These are phyloP conservation scores for Daedaleopsis nitida DNA, from an alignment of 768 basidiomycete species.

Conservation along the genomic window DNA sequence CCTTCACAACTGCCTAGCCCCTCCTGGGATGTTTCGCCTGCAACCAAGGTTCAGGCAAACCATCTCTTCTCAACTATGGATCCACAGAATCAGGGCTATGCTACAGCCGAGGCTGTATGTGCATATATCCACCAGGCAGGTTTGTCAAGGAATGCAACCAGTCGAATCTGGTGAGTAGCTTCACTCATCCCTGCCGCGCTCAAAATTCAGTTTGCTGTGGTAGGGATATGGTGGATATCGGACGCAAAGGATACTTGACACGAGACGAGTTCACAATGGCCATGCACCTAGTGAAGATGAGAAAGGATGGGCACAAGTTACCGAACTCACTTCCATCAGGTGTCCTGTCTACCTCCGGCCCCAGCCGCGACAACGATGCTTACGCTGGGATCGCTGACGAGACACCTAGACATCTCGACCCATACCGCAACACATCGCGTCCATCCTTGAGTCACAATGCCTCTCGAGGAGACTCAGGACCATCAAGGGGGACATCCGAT, in stretches of 20 bases:
- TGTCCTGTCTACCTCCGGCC: neutral
- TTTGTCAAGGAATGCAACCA: conserved; percentile 12
- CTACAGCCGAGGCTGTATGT: conserved; percentile 10
- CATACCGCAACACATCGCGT: neutral
- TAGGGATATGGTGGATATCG: conserved; percentile 22
- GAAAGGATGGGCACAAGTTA: conserved; percentile 20
- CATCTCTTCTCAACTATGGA: conserved; percentile 20
- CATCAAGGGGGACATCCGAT: neutral
- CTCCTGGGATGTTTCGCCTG: conserved; percentile 14
- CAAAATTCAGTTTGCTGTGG: neutral
- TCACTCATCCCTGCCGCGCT: too few relatives aligned
- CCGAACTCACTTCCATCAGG: conserved; percentile 17
- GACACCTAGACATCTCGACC: neutral
- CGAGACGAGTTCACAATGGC: conserved; percentile 22
- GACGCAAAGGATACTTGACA: conserved; percentile 18
- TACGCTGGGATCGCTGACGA: conserved; percentile 7
- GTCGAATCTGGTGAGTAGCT: conserved; percentile 23
- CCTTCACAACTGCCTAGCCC: conserved; percentile 7
- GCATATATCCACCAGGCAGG: conserved; percentile 17
- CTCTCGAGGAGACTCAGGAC: neutral
- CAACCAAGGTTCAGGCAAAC: conserved; percentile 14
- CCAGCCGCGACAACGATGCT: conserved; percentile 2
- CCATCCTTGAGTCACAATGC: neutral
- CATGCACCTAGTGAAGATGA: conserved; percentile 23
- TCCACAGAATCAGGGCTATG: conserved; percentile 12